Evolutionary conservation across 306 rosid genomes (phyloP).

Genomic region (Cucumis melo): DNA sequence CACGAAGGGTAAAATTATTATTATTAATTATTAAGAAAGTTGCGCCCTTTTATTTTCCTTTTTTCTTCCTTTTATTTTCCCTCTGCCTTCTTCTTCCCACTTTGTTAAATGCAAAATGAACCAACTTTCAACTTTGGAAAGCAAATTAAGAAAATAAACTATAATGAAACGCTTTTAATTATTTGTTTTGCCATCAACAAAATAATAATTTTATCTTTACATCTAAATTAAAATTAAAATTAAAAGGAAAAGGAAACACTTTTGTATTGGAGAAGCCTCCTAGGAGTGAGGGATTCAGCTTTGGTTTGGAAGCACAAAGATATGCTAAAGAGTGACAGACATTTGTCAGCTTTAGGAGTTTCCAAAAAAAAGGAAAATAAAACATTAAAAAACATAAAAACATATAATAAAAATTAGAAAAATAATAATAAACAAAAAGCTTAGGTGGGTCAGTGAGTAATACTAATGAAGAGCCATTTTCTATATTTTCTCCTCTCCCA

Average conservation of each 20-base stretch:
- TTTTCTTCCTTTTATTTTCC: not conserved
- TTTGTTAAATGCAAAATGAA: conserved; percentile 5
- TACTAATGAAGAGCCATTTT: conserved; percentile 13
- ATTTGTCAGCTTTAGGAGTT: conserved; percentile 47
- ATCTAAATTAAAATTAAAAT: no score
- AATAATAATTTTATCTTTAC: not conserved
- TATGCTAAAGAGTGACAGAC: conserved; percentile 34
- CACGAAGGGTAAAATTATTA: conserved; percentile 28
- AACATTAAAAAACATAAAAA: not conserved
- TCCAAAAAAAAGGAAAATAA: not conserved
- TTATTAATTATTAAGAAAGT: conserved; percentile 18
- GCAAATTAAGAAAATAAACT: conserved; percentile 22
- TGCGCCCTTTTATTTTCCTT: conserved; percentile 5
- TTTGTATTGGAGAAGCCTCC: conserved; percentile 70
- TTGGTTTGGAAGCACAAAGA: conserved; percentile 30
- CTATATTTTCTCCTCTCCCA: not conserved
- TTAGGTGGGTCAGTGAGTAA: not conserved
- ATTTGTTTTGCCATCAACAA: conserved; percentile 13
- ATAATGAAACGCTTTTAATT: conserved; percentile 34
- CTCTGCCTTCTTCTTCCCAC: not conserved
- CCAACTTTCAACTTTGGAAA: conserved; percentile 25
- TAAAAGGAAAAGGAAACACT: conserved; percentile 16
- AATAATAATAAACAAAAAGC: not conserved
- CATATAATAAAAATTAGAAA: no score
- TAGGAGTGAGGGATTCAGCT: conserved; percentile 52